phyloP scores from a whole-genome alignment of 208 protist genomes.

The Naegleria fowleri region DNA sequence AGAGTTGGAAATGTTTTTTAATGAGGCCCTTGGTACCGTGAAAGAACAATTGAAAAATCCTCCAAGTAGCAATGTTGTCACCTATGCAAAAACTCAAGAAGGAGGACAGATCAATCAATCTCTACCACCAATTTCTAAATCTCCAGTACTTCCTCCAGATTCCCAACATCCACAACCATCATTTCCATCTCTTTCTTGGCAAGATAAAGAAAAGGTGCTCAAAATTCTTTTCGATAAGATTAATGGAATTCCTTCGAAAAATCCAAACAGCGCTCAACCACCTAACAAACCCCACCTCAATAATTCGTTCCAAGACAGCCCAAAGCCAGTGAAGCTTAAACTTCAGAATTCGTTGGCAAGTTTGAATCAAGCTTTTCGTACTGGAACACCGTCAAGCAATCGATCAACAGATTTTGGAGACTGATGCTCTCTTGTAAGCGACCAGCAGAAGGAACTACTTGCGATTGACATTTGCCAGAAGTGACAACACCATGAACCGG shows the following conservation, averaged over 20 bases:
- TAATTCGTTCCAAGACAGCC: no score
- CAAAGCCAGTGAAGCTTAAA: neutral
- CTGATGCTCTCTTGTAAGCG: no score
- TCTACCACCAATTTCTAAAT: neutral
- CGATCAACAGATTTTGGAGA: no score
- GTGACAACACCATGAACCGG: no score
- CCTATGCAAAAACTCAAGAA: neutral
- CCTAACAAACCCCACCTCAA: neutral
- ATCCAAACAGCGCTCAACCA: neutral
- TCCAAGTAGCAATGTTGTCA: neutral
- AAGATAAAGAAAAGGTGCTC: constrained; percentile 12
- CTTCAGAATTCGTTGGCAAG: neutral
- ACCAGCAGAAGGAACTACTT: no score
- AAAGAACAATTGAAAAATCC: neutral
- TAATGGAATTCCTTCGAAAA: neutral
- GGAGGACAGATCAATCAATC: no score
- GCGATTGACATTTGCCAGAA: no score
- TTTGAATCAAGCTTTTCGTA: neutral
- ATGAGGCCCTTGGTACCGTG: neutral
- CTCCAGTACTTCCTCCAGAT: neutral
- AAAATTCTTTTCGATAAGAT: constrained; percentile 5
- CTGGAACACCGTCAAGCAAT: no score
- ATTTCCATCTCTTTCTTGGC: neutral
- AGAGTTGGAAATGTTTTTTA: constrained; percentile 22
- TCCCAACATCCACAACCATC: neutral